Evolutionary conservation across 2,329 filamentous ascomycete species (phyloP), one percentile per base, ranked within the genome.

Genomic region (Phialemonium atrogriseum): DNA sequence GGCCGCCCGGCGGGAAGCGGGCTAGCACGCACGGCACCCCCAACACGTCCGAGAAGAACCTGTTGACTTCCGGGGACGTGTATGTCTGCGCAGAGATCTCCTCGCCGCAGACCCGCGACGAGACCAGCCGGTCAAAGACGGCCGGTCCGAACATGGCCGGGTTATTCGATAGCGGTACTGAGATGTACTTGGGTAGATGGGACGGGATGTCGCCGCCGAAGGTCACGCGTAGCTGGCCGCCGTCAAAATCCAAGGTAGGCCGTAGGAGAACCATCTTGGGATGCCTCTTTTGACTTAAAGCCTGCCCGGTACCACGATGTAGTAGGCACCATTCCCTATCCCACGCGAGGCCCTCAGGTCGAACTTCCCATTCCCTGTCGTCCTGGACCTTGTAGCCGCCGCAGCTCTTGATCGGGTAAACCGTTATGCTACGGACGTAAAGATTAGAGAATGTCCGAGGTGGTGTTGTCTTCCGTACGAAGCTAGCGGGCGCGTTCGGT

Each of bases 311-410:
- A 25, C 85, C 87, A 49, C 79, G 73, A 51, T 95, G 88, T 10
- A 98, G 68, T 13, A 98, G 64, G 57, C 89, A 96, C 89, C 91
- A 98, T 61, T 96, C 89, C 39, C 91, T 73, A 54, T 98, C 91
- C 87, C 89, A 96, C 7, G 79, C 82, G 3, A 98, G 65, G 0
- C 91, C 91, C 59, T 95, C 87, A 7, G 72, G 66, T 34, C 73
- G 75, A 13, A 96, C 69, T 45, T 84, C 77, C 91, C 91, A 98
- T 10, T 66, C 50, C 7, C 60, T 61, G 3, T 64, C 69, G 1
- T 58, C 39, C 2, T 86, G 80, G 18, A 96, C 66, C 21, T 64
- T 63, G 52, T 82, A 94, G 1, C 84, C 84, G 11, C 78, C 84
- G 47, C 91, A 96, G 51, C 87, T 94, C 56, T 98, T 98, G 50